phyloP scores from a whole-genome alignment of 2,329 filamentous ascomycete species.

The Keithomyces neogunnii region DNA sequence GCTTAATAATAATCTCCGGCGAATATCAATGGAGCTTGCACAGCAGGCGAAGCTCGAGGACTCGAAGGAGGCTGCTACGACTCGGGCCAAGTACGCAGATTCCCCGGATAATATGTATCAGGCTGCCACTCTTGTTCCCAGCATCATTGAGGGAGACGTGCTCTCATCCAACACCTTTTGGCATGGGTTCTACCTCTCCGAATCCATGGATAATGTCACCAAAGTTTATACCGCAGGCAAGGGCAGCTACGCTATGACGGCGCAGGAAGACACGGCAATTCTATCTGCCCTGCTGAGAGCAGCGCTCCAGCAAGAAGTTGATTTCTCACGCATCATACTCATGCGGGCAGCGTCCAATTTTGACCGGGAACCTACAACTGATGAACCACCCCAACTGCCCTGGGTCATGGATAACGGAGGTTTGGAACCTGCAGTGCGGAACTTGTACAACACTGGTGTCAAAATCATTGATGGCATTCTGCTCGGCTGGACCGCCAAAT shows the following conservation, averaged over 20 bases:
- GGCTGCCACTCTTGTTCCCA: constrained; percentile 4
- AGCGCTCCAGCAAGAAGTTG: constrained; percentile 6
- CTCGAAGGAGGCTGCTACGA: constrained; percentile 3
- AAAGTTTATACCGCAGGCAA: constrained; percentile 7
- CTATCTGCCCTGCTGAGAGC: constrained; percentile 6
- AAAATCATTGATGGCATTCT: constrained; percentile 10
- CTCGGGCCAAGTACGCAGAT: constrained; percentile 5
- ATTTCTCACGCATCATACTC: constrained; percentile 11
- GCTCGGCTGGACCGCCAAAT: constrained; percentile 5
- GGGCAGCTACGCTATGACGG: constrained; percentile 11
- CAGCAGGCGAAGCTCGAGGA: constrained; percentile 5
- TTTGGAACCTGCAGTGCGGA: constrained; percentile 5
- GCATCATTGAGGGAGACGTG: constrained; percentile 8
- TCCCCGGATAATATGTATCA: constrained; percentile 1
- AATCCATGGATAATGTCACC: constrained; percentile 5
- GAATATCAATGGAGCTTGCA: constrained; percentile 6
- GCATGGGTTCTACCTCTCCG: constrained; percentile 5
- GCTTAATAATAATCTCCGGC: constrained; percentile 9
- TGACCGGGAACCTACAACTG: constrained; percentile 10
- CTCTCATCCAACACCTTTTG: constrained; percentile 5
- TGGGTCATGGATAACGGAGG: constrained; percentile 8
- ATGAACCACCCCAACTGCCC: constrained; percentile 5
- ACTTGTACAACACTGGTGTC: constrained; percentile 9
- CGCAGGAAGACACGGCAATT: constrained; percentile 10
- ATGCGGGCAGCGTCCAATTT: constrained; percentile 10